These are phyloP conservation scores for Arachis hypogaea DNA, from an alignment of 306 rosid species.

Conservation along the genomic window DNA sequence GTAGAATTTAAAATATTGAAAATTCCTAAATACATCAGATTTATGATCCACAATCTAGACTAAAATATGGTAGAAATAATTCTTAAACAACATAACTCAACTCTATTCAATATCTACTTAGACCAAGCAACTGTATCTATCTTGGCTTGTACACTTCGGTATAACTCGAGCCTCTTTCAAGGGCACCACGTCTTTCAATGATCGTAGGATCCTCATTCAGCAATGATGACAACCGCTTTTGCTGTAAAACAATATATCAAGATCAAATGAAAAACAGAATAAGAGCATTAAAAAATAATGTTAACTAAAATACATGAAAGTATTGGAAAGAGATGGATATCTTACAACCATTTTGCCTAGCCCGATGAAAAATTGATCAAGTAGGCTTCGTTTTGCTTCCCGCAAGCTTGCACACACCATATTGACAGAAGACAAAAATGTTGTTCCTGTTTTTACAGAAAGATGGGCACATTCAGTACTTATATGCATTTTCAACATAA, in stretches of 20 bases:
- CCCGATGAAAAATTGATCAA: slow-evolving; percentile 80
- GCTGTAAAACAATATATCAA: slow-evolving; percentile 45
- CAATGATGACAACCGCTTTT: slow-evolving; percentile 71
- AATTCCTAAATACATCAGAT: too few species aligned
- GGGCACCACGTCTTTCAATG: slow-evolving; percentile 79
- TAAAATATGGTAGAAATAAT: too few species aligned
- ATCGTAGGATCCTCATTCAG: slow-evolving; percentile 94
- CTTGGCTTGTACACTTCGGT: too few species aligned
- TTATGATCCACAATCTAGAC: too few species aligned
- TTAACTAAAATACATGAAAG: slow-evolving; percentile 5
- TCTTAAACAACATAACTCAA: too few species aligned
- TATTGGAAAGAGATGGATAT: not conserved
- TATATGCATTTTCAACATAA: slow-evolving; percentile 23
- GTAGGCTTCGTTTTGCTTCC: slow-evolving; percentile 25
- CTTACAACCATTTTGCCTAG: slow-evolving; percentile 89
- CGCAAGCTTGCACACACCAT: slow-evolving; percentile 84
- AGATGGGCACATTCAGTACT: not conserved
- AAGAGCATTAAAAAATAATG: not conserved
- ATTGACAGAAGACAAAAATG: slow-evolving; percentile 82
- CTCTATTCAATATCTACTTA: too few species aligned
- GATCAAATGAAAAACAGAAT: slow-evolving; percentile 36
- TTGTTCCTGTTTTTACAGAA: slow-evolving; percentile 59
- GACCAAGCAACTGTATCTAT: too few species aligned
- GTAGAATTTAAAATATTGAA: too few species aligned
- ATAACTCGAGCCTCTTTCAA: slow-evolving; percentile 30